phyloP scores from a whole-genome alignment of 306 rosid genomes.

The Acacia crassicarpa region DNA sequence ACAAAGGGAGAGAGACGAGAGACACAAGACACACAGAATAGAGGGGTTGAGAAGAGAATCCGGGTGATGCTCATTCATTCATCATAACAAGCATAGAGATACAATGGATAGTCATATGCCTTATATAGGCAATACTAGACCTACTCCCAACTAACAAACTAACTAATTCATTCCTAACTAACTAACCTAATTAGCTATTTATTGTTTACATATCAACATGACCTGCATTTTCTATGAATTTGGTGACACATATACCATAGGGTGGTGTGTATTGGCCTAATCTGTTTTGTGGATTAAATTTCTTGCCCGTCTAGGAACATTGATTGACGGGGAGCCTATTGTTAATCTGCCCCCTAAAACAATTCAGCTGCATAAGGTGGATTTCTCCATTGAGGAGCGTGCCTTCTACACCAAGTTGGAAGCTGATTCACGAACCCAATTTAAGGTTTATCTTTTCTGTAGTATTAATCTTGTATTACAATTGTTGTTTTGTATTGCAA shows the following conservation, averaged over 20 bases:
- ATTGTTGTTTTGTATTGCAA: conserved; percentile 3
- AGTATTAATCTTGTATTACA: conserved; percentile 17
- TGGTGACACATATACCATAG: conserved; percentile 23
- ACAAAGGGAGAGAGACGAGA: too few relatives aligned
- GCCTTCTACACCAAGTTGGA: conserved; percentile 90
- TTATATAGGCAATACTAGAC: too few relatives aligned
- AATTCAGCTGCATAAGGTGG: conserved; percentile 64
- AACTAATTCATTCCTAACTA: too few relatives aligned
- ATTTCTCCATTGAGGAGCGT: conserved; percentile 85
- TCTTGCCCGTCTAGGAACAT: conserved; percentile 59
- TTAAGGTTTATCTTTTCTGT: conserved; percentile 64
- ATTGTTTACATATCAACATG: conserved; percentile 20
- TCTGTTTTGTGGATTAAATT: conserved; percentile 27
- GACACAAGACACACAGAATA: too few relatives aligned
- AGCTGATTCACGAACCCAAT: conserved; percentile 84
- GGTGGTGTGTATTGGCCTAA: conserved; percentile 26
- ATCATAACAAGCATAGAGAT: too few relatives aligned
- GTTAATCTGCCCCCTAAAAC: conserved; percentile 84
- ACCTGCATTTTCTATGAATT: conserved; percentile 13
- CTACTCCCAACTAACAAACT: too few relatives aligned
- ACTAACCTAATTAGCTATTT: too few relatives aligned
- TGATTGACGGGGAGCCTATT: conserved; percentile 89
- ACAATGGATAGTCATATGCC: too few relatives aligned
- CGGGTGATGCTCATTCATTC: too few relatives aligned
- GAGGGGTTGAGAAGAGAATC: too few relatives aligned